phyloP scores from a whole-genome alignment of 2,329 filamentous ascomycete species.

The Thelonectria blattea region DNA sequence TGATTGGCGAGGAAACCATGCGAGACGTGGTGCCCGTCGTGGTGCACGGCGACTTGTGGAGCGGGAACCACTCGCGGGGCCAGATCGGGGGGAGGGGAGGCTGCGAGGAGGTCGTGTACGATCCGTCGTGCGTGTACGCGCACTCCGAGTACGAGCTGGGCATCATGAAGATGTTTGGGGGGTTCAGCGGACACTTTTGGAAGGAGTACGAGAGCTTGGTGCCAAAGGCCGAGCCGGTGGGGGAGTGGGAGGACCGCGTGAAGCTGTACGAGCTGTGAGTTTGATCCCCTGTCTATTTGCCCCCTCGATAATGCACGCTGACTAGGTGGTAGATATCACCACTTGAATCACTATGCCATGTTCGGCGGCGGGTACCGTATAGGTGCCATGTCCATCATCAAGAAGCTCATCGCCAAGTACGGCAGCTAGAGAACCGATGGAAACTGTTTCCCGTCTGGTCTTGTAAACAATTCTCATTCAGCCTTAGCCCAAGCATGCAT shows the following conservation, averaged over 20 bases:
- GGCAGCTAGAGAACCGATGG: slow-evolving; percentile 41
- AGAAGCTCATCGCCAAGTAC: slow-evolving; percentile 74
- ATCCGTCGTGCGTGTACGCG: slow-evolving; percentile 81
- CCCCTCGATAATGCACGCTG: background rate
- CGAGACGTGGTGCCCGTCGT: slow-evolving; percentile 75
- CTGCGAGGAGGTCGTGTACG: slow-evolving; percentile 79
- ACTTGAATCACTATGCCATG: slow-evolving; percentile 85
- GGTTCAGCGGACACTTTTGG: slow-evolving; percentile 75
- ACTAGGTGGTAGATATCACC: slow-evolving; percentile 71
- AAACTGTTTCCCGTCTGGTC: slow-evolving; percentile 10
- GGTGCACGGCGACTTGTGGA: slow-evolving; percentile 93
- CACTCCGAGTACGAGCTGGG: slow-evolving; percentile 91
- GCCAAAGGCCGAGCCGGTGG: slow-evolving; percentile 78
- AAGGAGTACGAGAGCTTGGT: slow-evolving; percentile 77
- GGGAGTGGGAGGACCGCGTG: slow-evolving; percentile 86
- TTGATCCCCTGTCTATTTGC: background rate
- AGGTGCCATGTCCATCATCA: slow-evolving; percentile 82
- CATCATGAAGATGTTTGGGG: slow-evolving; percentile 97
- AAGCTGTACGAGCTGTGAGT: slow-evolving; percentile 81
- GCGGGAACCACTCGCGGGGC: slow-evolving; percentile 77
- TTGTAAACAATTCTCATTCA: slow-evolving; percentile 17
- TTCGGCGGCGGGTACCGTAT: slow-evolving; percentile 82
- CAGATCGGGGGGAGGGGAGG: slow-evolving; percentile 61
- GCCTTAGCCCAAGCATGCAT: slow-evolving; percentile 21
- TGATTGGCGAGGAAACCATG: slow-evolving; percentile 74